A percentile compares a stretch with the other conserved stretches of the same genome.
Evolutionary conservation across 2,329 filamentous ascomycete genomes (phyloP).

Genomic region (Zarea fungicola): DNA sequence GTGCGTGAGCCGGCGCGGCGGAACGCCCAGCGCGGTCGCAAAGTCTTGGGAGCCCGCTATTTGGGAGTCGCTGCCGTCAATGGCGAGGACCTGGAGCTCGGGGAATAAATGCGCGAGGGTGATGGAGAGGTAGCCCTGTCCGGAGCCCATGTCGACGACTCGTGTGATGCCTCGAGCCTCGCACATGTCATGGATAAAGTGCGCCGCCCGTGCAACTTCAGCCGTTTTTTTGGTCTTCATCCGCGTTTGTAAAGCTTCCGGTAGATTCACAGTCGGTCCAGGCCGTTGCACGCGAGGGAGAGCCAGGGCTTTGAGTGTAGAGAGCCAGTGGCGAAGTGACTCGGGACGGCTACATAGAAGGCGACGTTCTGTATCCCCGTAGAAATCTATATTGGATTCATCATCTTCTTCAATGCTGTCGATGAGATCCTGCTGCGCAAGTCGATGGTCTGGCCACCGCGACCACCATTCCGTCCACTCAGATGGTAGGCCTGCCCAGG

Average conservation of each 20-base stretch:
- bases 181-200: slow-evolving; percentile 23
- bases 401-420: slow-evolving; percentile 21
- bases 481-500: slow-evolving; percentile 24
- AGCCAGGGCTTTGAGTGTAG: slow-evolving; percentile 19
- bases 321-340: slow-evolving; percentile 22
- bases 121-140: slow-evolving; percentile 27
- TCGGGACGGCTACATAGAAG: slow-evolving; percentile 11
- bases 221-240: slow-evolving; percentile 29
- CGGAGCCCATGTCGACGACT: slow-evolving; percentile 23
- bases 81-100: slow-evolving; percentile 22
- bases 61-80: slow-evolving; percentile 28
- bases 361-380: not conserved
- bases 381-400: not conserved
- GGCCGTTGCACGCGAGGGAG: slow-evolving; percentile 19
- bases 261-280: slow-evolving; percentile 16
- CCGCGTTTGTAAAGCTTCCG: slow-evolving; percentile 18
- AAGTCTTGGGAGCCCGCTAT: slow-evolving; percentile 23
- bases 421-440: slow-evolving; percentile 26
- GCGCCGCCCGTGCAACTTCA: slow-evolving; percentile 24
- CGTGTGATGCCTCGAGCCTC: slow-evolving; percentile 20
- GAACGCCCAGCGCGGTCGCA: slow-evolving; percentile 20
- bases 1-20: slow-evolving; percentile 19
- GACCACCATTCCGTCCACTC: slow-evolving; percentile 29
- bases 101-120: slow-evolving; percentile 26
- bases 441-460: slow-evolving; percentile 23